Evolutionary conservation across 2,329 filamentous ascomycete species (phyloP).

Genomic region (Paecilomyces fulvus): DNA sequence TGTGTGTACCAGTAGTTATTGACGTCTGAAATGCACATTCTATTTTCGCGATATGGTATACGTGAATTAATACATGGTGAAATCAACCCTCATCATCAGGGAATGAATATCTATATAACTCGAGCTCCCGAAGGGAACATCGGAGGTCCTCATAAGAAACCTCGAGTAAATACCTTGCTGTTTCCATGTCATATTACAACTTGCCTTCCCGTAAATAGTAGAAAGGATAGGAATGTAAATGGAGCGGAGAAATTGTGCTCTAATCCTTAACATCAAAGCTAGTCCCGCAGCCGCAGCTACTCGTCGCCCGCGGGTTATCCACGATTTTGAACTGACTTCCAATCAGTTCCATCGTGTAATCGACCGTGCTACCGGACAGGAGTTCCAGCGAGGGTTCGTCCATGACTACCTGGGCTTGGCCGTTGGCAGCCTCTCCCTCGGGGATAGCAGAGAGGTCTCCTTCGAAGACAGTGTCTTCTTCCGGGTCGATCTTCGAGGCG

Average conservation of each 20-base stretch:
- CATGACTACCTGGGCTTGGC: slow-evolving; percentile 71
- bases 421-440: slow-evolving; percentile 22
- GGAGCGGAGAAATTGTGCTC: background rate
- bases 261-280: slow-evolving; percentile 85
- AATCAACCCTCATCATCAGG: background rate
- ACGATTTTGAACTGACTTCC: slow-evolving; percentile 93
- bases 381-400: slow-evolving; percentile 81
- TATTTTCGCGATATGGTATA: background rate
- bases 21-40: background rate
- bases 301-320: slow-evolving; percentile 84
- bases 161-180: background rate
- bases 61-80: background rate
- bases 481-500: slow-evolving; percentile 47
- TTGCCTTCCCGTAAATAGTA: background rate
- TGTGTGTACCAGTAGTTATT: background rate
- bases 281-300: slow-evolving; percentile 93
- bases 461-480: slow-evolving; percentile 85
- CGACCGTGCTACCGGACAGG: slow-evolving; percentile 86
- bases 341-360: slow-evolving; percentile 94
- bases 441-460: slow-evolving; percentile 39
- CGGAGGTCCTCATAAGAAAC: background rate
- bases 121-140: background rate
- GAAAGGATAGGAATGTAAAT: background rate
- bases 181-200: background rate
- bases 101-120: background rate